Evolutionary conservation across 2,329 filamentous ascomycete species (phyloP).

Genomic region (Pyrenochaeta sp.): DNA sequence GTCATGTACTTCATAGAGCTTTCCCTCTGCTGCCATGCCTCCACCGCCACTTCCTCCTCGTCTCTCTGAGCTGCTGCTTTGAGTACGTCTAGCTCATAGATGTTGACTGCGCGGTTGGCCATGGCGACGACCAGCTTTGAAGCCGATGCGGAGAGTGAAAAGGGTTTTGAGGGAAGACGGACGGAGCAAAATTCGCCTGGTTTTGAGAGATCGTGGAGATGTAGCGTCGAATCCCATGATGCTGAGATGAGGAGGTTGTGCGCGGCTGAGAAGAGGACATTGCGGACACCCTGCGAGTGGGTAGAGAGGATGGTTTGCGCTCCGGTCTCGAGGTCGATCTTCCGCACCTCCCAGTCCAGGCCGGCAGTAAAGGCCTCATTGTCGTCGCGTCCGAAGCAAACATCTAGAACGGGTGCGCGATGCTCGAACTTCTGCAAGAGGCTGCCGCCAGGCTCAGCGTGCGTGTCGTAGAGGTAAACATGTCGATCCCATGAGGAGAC

Average conservation of each 20-base stretch:
- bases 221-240: constrained; percentile 92
- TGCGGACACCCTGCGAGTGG: constrained; percentile 81
- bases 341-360: constrained; percentile 85
- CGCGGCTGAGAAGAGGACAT: constrained; percentile 79
- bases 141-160: constrained; percentile 78
- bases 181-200: constrained; percentile 68
- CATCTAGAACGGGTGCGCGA: constrained; percentile 84
- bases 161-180: constrained; percentile 82
- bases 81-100: constrained; percentile 84
- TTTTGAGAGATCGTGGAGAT: constrained; percentile 74
- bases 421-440: constrained; percentile 79
- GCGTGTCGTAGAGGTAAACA: constrained; percentile 86
- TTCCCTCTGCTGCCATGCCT: constrained; percentile 92
- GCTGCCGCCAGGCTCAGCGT: constrained; percentile 64
- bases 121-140: constrained; percentile 95
- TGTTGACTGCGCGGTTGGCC: constrained; percentile 90
- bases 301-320: constrained; percentile 78
- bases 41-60: constrained; percentile 57
- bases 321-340: constrained; percentile 76
- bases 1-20: constrained; percentile 97
- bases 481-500: constrained; percentile 95
- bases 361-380: constrained; percentile 86
- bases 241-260: constrained; percentile 84
- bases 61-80: constrained; percentile 43
- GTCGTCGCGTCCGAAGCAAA: constrained; percentile 86